Percentiles rank a stretch among this genome's conserved stretches.
phyloP scores from a whole-genome alignment of 768 basidiomycete species.

The Lactarius quietus region DNA sequence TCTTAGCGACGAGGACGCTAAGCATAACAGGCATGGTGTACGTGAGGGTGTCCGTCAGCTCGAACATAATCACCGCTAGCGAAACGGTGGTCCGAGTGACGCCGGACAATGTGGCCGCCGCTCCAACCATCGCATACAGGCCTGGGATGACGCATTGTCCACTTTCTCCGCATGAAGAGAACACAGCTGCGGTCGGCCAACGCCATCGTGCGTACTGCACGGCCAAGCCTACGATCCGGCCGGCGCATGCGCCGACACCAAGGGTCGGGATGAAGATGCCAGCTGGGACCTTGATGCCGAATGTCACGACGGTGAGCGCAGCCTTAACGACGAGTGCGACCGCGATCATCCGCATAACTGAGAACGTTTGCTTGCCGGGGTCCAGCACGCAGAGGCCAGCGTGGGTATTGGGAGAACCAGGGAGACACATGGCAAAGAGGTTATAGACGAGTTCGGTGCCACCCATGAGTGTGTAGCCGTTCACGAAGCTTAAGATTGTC shows the following conservation, averaged over 20 bases:
- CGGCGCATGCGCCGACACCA: slow-evolving; percentile 91
- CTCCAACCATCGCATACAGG: slow-evolving; percentile 94
- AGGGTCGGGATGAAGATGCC: slow-evolving; percentile 98
- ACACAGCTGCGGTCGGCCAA: slow-evolving; percentile 58
- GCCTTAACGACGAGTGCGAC: slow-evolving; percentile 81
- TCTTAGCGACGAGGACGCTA: slow-evolving; percentile 84
- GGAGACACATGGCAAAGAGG: slow-evolving; percentile 82
- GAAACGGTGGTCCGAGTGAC: slow-evolving; percentile 93
- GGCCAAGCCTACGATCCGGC: slow-evolving; percentile 76
- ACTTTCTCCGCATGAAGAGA: slow-evolving; percentile 60
- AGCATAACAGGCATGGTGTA: slow-evolving; percentile 92
- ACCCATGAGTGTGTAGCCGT: slow-evolving; percentile 89
- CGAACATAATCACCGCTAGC: slow-evolving; percentile 94
- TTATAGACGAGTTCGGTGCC: slow-evolving; percentile 94
- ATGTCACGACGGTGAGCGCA: slow-evolving; percentile 79
- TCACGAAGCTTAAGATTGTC: slow-evolving; percentile 74
- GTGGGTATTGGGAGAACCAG: slow-evolving; percentile 50
- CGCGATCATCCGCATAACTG: slow-evolving; percentile 61
- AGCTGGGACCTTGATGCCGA: slow-evolving; percentile 87
- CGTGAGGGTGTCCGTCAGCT: slow-evolving; percentile 88
- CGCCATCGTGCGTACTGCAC: slow-evolving; percentile 73
- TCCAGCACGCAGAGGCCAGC: slow-evolving; percentile 69
- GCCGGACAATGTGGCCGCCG: slow-evolving; percentile 91
- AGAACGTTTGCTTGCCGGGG: slow-evolving; percentile 54
- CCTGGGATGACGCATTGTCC: slow-evolving; percentile 83